Base-by-base conservation (phyloP, 2,329 filamentous ascomycete species). In the Apiospora hydei region DNA sequence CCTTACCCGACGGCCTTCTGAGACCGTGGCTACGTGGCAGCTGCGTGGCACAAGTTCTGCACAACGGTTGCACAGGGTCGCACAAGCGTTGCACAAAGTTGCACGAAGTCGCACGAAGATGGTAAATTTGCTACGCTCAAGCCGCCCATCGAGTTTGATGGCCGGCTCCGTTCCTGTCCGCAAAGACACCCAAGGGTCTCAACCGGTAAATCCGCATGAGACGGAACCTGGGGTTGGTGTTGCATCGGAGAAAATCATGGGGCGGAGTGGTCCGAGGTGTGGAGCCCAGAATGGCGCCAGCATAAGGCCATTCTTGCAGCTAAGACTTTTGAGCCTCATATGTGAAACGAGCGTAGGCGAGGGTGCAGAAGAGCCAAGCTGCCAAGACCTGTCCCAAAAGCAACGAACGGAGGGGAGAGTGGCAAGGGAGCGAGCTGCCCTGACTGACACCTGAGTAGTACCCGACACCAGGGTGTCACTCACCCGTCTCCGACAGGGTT, bases 231-330 rank as follows among this genome's bases (percentile, higher is more conserved):
- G 57, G 57, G 57, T 64, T 24, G 57, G 41, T 64, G 57, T 64
- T 34, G 57, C 57, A 64, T 21, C 57, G 57, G 57, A 41, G 57
- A 64, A 64, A 64, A 51, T 21, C 57, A n/a, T 64, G 34, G 34
- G 53, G 57, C 57, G 57, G 57, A 38, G 34, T 64, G 57, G 57
- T 41, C 57, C 57, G 57, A 64, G 57, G 18, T 16, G 57, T 64
- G 57, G 57, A 24, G 3, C 57, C 57, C 10, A 41, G 34, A 46
- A 69, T 69, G 44, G 67, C 44, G 44, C 67, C 14, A 69, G 67
- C 44, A 69, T 69, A 49, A 69, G 67, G 44, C 67, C 67, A 69
- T 69, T 69, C 44, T 49, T 49, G 44, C 44, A 49, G 67, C 67
- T 34, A 69, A 49, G 44, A 14, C 44, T 49, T 49, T 30, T n/a